Percentiles rank a stretch among this genome's conserved stretches.
These are phyloP conservation scores for Malus sylvestris DNA, from an alignment of 306 rosid genomes.

Conservation along the genomic window DNA sequence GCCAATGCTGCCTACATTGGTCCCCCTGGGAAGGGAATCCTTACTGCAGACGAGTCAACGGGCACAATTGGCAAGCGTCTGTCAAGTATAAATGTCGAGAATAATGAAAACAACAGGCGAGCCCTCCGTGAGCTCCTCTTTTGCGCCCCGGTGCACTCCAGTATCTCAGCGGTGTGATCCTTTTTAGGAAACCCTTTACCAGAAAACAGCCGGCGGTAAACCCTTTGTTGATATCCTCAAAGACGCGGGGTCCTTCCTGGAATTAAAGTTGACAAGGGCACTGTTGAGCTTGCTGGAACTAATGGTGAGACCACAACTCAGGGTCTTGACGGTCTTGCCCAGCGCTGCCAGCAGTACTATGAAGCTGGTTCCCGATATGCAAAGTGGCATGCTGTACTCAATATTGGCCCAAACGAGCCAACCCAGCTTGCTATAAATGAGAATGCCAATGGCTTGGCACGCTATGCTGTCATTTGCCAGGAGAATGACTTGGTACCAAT, in stretches of 20 bases:
- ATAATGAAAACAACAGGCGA: constrained; percentile 42
- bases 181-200: constrained; percentile 58
- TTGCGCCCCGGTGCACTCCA: constrained; percentile 40
- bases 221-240: constrained; percentile 56
- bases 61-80: constrained; percentile 63
- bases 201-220: constrained; percentile 54
- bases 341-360: constrained; percentile 66
- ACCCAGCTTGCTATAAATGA: constrained; percentile 50
- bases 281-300: constrained; percentile 64
- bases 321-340: constrained; percentile 63
- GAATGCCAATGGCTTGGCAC: constrained; percentile 69
- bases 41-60: constrained; percentile 63
- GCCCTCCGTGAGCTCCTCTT: constrained; percentile 63
- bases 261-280: constrained; percentile 81
- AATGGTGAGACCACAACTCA: constrained; percentile 89
- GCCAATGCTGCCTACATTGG: constrained; percentile 62
- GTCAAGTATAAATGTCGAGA: constrained; percentile 51
- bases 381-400: constrained; percentile 75
- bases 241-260: constrained; percentile 61
- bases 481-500: constrained; percentile 77
- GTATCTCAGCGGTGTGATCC: constrained; percentile 51
- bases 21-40: constrained; percentile 64
- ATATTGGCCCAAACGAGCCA: constrained; percentile 67
- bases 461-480: constrained; percentile 68
- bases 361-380: constrained; percentile 77